Evolutionary conservation across 371 early-diverging fungal genomes (phyloP).

Genomic region (Fennellomyces sp.): DNA sequence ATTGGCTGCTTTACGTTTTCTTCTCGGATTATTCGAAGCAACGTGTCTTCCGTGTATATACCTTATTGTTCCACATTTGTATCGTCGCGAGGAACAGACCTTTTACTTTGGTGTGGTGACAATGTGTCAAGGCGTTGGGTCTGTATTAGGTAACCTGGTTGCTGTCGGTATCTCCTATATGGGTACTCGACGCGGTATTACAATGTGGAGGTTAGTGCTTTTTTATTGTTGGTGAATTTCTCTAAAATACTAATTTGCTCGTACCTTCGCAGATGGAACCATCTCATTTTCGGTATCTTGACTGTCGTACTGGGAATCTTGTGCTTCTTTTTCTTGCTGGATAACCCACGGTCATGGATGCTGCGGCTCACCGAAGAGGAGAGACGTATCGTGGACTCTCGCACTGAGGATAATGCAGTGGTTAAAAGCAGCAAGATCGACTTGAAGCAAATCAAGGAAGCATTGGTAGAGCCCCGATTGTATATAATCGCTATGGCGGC

Average conservation of each 20-base stretch:
- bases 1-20: conserved; percentile 23
- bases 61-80: conserved; percentile 28
- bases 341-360: conserved; percentile 25
- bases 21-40: conserved; percentile 43
- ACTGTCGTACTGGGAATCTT: conserved; percentile 34
- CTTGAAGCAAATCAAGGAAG: conserved; percentile 30
- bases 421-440: conserved; percentile 25
- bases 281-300: conserved; percentile 33
- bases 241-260: neutral
- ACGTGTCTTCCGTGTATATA: conserved; percentile 29
- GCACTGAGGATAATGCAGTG: conserved; percentile 36
- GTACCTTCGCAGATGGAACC: conserved; percentile 23
- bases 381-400: conserved; percentile 31
- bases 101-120: conserved; percentile 22
- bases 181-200: conserved; percentile 23
- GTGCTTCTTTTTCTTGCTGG: conserved; percentile 33
- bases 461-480: conserved; percentile 33
- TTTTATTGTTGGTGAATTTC: too few relatives aligned
- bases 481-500: conserved; percentile 22
- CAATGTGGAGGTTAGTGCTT: conserved; percentile 17
- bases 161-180: conserved; percentile 30
- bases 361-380: conserved; percentile 34
- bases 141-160: conserved; percentile 26
- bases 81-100: conserved; percentile 39
- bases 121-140: conserved; percentile 26